Percentiles rank a stretch among this genome's conserved stretches.
Conservation (phyloP, 441 rosid species). For the California macrophylla region DNA sequence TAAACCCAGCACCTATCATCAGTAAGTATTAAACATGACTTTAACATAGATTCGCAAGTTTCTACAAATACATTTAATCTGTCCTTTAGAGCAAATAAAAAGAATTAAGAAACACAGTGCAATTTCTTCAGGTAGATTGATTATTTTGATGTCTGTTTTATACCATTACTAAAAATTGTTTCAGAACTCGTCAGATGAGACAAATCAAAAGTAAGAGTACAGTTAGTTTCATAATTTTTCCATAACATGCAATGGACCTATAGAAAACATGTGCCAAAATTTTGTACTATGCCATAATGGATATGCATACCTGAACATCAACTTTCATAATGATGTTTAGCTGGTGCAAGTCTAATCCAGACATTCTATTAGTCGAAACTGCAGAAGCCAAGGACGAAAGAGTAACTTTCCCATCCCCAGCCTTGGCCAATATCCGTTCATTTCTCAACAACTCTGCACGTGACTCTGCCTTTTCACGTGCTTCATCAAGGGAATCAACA, state of each 20-base stretch:
- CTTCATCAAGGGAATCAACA: slow-evolving; percentile 64
- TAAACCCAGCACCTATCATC: no score
- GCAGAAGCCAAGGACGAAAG: slow-evolving; percentile 95
- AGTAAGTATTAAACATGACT: no score
- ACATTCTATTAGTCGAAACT: slow-evolving; percentile 59
- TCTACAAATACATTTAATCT: no score
- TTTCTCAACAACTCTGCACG: slow-evolving; percentile 58
- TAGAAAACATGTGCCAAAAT: no score
- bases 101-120: no score
- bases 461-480: slow-evolving; percentile 74
- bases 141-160: no score
- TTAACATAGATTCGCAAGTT: no score
- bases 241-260: background rate
- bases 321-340: slow-evolving; percentile 84
- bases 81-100: no score
- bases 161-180: background rate
- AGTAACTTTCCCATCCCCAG: slow-evolving; percentile 89
- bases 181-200: background rate
- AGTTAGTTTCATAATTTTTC: no score
- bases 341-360: slow-evolving; percentile 90
- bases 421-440: slow-evolving; percentile 80
- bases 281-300: slow-evolving; percentile 3
- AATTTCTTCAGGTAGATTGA: no score
- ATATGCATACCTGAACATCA: slow-evolving; percentile 70
- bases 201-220: background rate